Percentiles rank a stretch among this genome's conserved stretches.
Conservation (phyloP, 495 filamentous ascomycete genomes). For the Hypoxylon rickii region DNA sequence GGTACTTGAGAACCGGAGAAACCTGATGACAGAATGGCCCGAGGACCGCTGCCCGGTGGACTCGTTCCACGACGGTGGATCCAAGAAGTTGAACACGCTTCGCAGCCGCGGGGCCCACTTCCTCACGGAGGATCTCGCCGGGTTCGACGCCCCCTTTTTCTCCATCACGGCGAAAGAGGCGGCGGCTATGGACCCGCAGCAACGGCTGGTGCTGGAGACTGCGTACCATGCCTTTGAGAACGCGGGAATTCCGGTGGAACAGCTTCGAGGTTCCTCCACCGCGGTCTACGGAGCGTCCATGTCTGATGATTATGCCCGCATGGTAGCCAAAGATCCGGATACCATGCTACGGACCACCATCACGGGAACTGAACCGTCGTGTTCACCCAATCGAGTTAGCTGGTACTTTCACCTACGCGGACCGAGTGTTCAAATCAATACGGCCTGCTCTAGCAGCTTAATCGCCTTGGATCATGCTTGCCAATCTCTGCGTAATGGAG, state of each 20-base stretch:
- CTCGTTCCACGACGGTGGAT: background rate
- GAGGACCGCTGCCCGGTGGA: constrained; percentile 1
- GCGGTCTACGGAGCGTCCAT: constrained; percentile 27
- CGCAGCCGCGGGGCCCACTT: background rate
- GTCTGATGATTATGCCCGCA: constrained; percentile 29
- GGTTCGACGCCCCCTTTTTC: constrained; percentile 61
- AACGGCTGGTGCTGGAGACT: constrained; percentile 51
- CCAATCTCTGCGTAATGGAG: constrained; percentile 66
- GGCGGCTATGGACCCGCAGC: constrained; percentile 38
- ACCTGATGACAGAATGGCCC: constrained; percentile 26
- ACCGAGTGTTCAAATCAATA: constrained; percentile 30
- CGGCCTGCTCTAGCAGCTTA: constrained; percentile 71
- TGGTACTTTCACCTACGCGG: constrained; percentile 25
- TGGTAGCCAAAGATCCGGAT: constrained; percentile 27
- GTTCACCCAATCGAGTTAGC: constrained; percentile 10
- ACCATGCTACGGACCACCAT: background rate
- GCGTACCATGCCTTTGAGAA: constrained; percentile 57
- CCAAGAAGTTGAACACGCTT: background rate
- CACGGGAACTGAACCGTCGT: background rate
- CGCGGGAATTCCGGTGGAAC: constrained; percentile 34
- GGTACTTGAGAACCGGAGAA: constrained; percentile 10
- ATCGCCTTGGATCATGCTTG: constrained; percentile 68
- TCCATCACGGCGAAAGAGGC: constrained; percentile 57
- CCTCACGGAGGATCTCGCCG: constrained; percentile 40
- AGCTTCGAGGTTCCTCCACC: constrained; percentile 20